Percentiles rank a stretch among this genome's conserved stretches.
Evolutionary conservation across 2,329 filamentous ascomycete genomes (phyloP).

Genomic region (Fusarium sp.): DNA sequence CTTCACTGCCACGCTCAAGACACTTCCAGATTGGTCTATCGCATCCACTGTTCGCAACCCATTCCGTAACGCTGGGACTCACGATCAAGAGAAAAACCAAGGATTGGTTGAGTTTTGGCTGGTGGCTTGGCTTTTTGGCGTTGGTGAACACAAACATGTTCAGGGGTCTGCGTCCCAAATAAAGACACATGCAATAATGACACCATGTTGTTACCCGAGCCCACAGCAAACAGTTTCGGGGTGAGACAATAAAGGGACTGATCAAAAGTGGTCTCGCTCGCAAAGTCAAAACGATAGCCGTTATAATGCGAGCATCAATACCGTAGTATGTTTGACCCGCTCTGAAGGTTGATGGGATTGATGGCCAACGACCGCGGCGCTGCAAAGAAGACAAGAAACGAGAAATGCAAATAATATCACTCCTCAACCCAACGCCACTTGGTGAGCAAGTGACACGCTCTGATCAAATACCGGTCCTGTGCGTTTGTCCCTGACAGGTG

Average conservation of each 20-base stretch:
- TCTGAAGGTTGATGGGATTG: too few species aligned
- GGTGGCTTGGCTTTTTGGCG: background rate
- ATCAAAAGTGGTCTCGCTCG: too few species aligned
- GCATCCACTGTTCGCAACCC: background rate
- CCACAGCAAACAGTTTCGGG: background rate
- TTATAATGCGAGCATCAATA: background rate
- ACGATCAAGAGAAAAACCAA: too few species aligned
- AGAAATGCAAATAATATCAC: background rate
- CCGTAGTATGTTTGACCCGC: background rate
- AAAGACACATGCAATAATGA: background rate
- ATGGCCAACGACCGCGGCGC: background rate
- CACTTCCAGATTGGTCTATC: background rate
- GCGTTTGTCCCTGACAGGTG: slow-evolving; percentile 14
- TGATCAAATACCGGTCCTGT: too few species aligned
- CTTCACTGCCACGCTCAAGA: background rate
- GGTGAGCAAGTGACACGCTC: background rate
- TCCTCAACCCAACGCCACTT: background rate
- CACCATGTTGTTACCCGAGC: background rate
- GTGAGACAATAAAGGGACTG: background rate
- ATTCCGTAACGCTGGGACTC: slow-evolving; percentile 5
- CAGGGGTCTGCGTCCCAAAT: background rate
- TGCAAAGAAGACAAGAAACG: background rate
- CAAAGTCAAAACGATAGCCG: too few species aligned
- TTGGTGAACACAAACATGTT: background rate
- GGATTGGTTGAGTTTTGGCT: background rate